phyloP scores from a whole-genome alignment of 2,329 filamentous ascomycete genomes.

The Cercospora janseana region DNA sequence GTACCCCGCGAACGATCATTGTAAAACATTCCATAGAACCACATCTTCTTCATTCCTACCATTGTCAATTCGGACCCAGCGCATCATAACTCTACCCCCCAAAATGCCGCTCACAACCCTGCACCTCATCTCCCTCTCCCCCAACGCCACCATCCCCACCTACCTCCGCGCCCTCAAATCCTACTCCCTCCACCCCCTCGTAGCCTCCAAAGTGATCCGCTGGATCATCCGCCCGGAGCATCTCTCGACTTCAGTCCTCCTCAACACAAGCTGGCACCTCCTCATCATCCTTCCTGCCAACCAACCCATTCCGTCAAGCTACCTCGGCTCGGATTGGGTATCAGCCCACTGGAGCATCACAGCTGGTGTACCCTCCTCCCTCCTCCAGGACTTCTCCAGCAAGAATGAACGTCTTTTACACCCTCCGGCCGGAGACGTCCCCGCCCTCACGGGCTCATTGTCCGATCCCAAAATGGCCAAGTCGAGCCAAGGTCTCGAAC shows the following conservation, averaged over 20 bases:
- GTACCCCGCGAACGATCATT: no score
- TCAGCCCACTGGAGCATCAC: slow-evolving; percentile 35
- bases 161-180: slow-evolving; percentile 44
- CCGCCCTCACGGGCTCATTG: slow-evolving; percentile 39
- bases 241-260: slow-evolving; percentile 45
- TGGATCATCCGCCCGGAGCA: slow-evolving; percentile 52
- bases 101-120: slow-evolving; percentile 52
- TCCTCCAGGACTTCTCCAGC: slow-evolving; percentile 41
- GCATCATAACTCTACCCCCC: neutral
- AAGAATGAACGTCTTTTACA: slow-evolving; percentile 44
- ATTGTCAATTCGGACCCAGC: no score
- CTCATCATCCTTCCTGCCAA: slow-evolving; percentile 45
- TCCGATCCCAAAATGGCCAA: slow-evolving; percentile 35
- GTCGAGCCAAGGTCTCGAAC: slow-evolving; percentile 53
- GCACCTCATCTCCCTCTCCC: slow-evolving; percentile 46
- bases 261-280: slow-evolving; percentile 49
- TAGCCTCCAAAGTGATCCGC: slow-evolving; percentile 45
- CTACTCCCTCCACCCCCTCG: slow-evolving; percentile 42
- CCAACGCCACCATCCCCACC: slow-evolving; percentile 34
- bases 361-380: slow-evolving; percentile 46
- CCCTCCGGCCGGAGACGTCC: slow-evolving; percentile 33
- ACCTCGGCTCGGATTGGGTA: slow-evolving; percentile 29
- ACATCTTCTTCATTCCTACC: no score
- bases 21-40: neutral
- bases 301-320: slow-evolving; percentile 28